Evolutionary conservation across 2,329 filamentous ascomycete genomes (phyloP), one percentile per base, ranked within the genome.

Genomic region (Penicillium palitans): DNA sequence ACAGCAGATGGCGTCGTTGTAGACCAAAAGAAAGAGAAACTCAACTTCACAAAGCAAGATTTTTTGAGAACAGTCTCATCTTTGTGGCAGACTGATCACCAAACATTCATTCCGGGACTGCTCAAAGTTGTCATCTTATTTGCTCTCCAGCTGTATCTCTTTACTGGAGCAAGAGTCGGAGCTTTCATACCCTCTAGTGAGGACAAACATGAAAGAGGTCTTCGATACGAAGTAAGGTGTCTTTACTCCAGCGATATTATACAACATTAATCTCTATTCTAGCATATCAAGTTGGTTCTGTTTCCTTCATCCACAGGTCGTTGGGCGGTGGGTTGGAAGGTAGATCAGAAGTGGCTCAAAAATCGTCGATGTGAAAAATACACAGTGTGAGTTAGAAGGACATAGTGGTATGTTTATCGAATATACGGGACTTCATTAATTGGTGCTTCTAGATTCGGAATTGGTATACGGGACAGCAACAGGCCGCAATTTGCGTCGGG

Each of bases 81-180:
- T 35, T 35, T 35, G 3, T 35, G 3, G 33, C 2, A 35, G 6
- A 35, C 6, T 6, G 13, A 35, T 35, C 6, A 35, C 15, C 5
- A 53, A 35, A 41, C 1, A 7, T 55, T 55, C 8, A 55, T 55
- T 33, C 52, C 52, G 8, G 37, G 42, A 9, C 15, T 55, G 19
- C 44, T 48, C 27, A 55, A 55, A 33, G 42, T 40, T 12, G 31
- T 48, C 4, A 49, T 55, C 21, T 37, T 41, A 27, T 49, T 55
- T 27, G 27, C 52, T 42, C 52, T 55, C 21, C 8, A 55, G 29
- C 44, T 55, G 6, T 55, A 49, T 24, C 52, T 55, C 46, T 55
- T 55, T 21, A 55, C 45, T 13, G 19, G 52, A 25, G 52, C 19
- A 55, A 55, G 52, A 49, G 24, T 55, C 19, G 52, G 52, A 48